Conservation (phyloP, 352 stramenopile genomes). For the Globisporangium yorkense region DNA sequence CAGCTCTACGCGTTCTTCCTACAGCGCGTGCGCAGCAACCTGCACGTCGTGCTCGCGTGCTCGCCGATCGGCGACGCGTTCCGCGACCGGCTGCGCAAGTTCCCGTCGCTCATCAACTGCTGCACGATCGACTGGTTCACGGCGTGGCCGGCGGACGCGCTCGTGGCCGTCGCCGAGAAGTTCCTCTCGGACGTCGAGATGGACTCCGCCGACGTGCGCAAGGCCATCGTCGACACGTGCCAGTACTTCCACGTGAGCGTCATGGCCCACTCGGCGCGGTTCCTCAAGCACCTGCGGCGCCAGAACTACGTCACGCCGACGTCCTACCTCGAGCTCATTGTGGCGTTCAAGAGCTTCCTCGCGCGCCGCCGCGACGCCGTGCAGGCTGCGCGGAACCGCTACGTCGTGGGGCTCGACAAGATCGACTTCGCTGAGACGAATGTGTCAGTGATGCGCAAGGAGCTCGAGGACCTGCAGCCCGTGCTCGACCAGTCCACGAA, state of each 20-base stretch:
- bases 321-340: constrained; percentile 93
- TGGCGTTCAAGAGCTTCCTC: constrained; percentile 91
- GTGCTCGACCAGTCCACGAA: constrained; percentile 89
- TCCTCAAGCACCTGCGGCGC: constrained; percentile 74
- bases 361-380: constrained; percentile 80
- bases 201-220: constrained; percentile 60
- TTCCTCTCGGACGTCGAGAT: constrained; percentile 91
- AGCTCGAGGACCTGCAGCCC: constrained; percentile 92
- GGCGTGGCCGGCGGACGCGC: constrained; percentile 89
- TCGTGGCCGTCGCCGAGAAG: constrained; percentile 91
- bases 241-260: constrained; percentile 92
- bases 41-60: constrained; percentile 94
- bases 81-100: constrained; percentile 90
- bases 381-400: constrained; percentile 75
- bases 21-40: constrained; percentile 84
- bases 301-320: constrained; percentile 96
- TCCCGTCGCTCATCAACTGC: constrained; percentile 95
- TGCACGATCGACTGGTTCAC: constrained; percentile 98
- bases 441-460: constrained; percentile 92
- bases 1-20: constrained; percentile 94
- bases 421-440: constrained; percentile 91
- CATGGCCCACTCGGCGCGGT: constrained; percentile 80
- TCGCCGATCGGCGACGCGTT: constrained; percentile 94
- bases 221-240: constrained; percentile 87
- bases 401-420: constrained; percentile 91